These are phyloP conservation scores for Blastobotrys niveus DNA, from an alignment of 1,139 yeast species.

Conservation along the genomic window DNA sequence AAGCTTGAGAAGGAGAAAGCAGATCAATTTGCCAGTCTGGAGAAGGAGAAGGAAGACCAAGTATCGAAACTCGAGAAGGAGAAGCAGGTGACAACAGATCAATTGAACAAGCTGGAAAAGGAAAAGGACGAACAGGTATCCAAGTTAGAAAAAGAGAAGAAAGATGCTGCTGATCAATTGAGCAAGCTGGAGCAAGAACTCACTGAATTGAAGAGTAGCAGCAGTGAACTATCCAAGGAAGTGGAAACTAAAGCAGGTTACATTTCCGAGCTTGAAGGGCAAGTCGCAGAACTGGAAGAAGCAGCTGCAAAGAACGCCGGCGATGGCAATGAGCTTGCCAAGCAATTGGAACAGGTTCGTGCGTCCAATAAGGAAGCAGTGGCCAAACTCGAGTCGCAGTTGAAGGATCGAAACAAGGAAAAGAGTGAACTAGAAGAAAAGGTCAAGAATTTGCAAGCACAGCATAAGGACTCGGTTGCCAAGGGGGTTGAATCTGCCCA, in stretches of 20 bases:
- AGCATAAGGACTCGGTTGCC: slow-evolving; percentile 3
- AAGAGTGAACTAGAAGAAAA: slow-evolving; percentile 12
- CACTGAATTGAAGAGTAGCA: slow-evolving; percentile 2
- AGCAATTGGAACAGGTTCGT: slow-evolving; percentile 6
- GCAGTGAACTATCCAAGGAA: slow-evolving; percentile 1
- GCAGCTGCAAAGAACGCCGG: background rate
- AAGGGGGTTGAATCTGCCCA: slow-evolving; percentile 7
- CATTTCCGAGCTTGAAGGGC: background rate
- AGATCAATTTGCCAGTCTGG: too few relatives aligned
- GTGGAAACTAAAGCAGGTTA: background rate
- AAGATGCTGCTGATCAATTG: too few relatives aligned
- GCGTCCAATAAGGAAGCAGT: slow-evolving; percentile 3
- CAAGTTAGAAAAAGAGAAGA: slow-evolving; percentile 1
- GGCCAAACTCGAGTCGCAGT: slow-evolving; percentile 7
- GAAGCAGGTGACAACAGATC: background rate
- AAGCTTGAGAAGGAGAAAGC: background rate
- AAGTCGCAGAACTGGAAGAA: slow-evolving; percentile 1
- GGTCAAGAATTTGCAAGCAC: slow-evolving; percentile 1
- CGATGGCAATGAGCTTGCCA: slow-evolving; percentile 4
- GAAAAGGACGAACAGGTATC: background rate
- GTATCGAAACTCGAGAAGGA: slow-evolving; percentile 1
- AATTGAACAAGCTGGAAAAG: slow-evolving; percentile 2
- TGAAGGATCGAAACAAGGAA: slow-evolving; percentile 10
- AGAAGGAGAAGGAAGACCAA: too few relatives aligned
- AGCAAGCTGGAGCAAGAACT: slow-evolving; percentile 1